A percentile compares a stretch with the other conserved stretches of the same genome.
Evolutionary conservation across 116 monocot species (phyloP).

Genomic region (Phalaenopsis hybrid): DNA sequence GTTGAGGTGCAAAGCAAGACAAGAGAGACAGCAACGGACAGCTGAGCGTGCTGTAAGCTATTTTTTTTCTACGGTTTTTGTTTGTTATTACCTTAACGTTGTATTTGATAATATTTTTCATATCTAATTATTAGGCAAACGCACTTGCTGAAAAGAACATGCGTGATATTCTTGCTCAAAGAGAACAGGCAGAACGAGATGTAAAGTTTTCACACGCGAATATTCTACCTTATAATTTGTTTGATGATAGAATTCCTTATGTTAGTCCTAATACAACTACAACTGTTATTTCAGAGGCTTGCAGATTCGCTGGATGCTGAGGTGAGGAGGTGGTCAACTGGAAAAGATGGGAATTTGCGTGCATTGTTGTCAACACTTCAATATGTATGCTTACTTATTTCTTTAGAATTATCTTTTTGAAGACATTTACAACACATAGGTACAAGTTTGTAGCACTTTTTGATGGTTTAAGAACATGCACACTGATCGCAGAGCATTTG

Average conservation of each 20-base stretch:
- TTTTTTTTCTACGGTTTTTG: neutral
- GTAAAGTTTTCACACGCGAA: conserved; percentile 26
- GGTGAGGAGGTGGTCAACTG: conserved; percentile 83
- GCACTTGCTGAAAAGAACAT: conserved; percentile 93
- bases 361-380: conserved; percentile 90
- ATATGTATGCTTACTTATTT: conserved; percentile 51
- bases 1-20: conserved; percentile 73
- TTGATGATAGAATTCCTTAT: neutral
- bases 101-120: neutral
- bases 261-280: neutral
- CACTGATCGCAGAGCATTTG: neutral
- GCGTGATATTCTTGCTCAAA: conserved; percentile 82
- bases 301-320: conserved; percentile 76
- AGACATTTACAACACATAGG: too few relatives aligned
- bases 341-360: conserved; percentile 92
- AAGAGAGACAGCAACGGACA: conserved; percentile 83
- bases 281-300: conserved; percentile 48
- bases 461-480: neutral
- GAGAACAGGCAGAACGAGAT: conserved; percentile 93
- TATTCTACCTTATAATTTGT: neutral
- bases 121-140: conserved; percentile 48
- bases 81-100: neutral
- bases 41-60: conserved; percentile 76
- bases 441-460: neutral
- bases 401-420: neutral